phyloP scores from a whole-genome alignment of 805 yeast species.

The Zygosaccharomyces siamensis region DNA sequence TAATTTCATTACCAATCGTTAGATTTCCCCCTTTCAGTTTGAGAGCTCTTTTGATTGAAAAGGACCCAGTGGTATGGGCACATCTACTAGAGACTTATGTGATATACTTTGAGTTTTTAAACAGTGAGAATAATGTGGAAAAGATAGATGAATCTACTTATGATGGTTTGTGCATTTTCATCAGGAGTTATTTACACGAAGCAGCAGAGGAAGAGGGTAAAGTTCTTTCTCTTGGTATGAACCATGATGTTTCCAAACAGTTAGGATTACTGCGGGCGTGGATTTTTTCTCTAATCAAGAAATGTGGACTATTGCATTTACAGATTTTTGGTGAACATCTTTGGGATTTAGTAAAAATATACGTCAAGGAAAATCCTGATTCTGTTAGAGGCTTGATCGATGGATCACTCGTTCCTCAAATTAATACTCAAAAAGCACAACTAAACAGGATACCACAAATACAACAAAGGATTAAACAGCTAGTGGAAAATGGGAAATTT shows the following conservation, averaged over 20 bases:
- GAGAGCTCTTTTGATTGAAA: constrained; percentile 72
- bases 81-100: constrained; percentile 65
- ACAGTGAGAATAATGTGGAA: constrained; percentile 35
- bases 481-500: constrained; percentile 47
- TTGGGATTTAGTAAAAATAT: constrained; percentile 62
- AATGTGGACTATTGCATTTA: constrained; percentile 50
- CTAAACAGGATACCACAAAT: constrained; percentile 38
- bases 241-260: constrained; percentile 59
- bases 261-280: constrained; percentile 43
- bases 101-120: constrained; percentile 44
- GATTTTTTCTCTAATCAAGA: constrained; percentile 49
- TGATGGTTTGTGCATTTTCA: constrained; percentile 53
- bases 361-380: constrained; percentile 41
- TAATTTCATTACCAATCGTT: constrained; percentile 50
- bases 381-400: constrained; percentile 50
- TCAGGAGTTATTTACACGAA: constrained; percentile 56
- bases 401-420: constrained; percentile 40
- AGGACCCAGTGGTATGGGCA: constrained; percentile 80
- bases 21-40: constrained; percentile 70
- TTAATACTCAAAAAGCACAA: constrained; percentile 30
- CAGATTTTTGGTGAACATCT: constrained; percentile 54
- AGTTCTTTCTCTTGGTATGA: constrained; percentile 65
- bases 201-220: constrained; percentile 56
- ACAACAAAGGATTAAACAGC: constrained; percentile 48
- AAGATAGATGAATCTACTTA: constrained; percentile 48